Percentiles rank a stretch among this genome's conserved stretches.
phyloP scores from a whole-genome alignment of 108 stramenopile species.

The Cylindrotheca closterium region DNA sequence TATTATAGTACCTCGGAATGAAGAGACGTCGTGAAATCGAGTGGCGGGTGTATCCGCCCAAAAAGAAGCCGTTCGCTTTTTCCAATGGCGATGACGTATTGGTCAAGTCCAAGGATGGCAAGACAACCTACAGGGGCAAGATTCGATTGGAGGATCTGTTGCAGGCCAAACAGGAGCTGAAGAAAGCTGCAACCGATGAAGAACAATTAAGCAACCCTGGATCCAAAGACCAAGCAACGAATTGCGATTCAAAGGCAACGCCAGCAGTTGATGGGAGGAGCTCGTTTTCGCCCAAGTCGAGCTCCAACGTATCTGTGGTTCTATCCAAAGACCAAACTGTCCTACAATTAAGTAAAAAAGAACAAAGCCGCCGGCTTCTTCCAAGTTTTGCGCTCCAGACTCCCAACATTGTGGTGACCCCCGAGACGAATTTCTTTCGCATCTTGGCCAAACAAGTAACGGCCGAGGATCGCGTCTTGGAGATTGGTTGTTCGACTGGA shows the following conservation, averaged over 20 bases:
- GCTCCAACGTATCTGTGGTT: too few relatives aligned
- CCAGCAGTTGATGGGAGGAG: too few relatives aligned
- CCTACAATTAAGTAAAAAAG: neutral
- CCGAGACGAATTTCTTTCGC: conserved; percentile 66
- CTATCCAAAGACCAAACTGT: too few relatives aligned
- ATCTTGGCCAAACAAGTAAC: conserved; percentile 52
- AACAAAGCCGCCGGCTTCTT: neutral
- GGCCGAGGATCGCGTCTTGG: conserved; percentile 59
- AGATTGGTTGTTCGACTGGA: conserved; percentile 86
- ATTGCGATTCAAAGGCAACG: too few relatives aligned
- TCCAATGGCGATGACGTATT: neutral
- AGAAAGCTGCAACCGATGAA: too few relatives aligned
- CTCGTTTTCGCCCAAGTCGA: too few relatives aligned
- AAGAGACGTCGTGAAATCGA: neutral
- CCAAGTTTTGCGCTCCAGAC: neutral
- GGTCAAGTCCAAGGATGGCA: neutral
- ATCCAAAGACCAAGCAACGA: too few relatives aligned
- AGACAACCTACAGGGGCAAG: neutral
- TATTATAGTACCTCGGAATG: too few relatives aligned
- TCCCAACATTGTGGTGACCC: conserved; percentile 40
- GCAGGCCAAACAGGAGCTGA: too few relatives aligned
- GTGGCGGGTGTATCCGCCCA: neutral
- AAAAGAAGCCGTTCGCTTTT: neutral
- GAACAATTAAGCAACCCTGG: too few relatives aligned
- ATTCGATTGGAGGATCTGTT: neutral